Percentiles rank a stretch among this genome's conserved stretches.
phyloP scores from a whole-genome alignment of 176 grass and related monocot genomes.

The Themeda triandra region DNA sequence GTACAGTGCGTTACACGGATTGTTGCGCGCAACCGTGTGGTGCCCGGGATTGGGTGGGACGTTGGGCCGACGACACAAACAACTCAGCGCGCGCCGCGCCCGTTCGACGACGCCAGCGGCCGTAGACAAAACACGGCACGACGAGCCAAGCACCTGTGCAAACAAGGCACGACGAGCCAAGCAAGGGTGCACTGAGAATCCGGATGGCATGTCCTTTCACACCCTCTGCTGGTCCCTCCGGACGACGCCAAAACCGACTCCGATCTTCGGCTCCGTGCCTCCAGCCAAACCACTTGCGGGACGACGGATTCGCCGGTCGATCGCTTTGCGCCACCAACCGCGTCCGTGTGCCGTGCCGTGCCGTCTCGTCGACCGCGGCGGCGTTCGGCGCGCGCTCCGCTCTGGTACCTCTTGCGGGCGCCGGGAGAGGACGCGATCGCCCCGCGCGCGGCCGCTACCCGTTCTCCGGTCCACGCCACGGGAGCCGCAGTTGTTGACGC shows the following conservation, averaged over 20 bases:
- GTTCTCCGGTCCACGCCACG: not conserved
- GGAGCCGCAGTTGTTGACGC: constrained; percentile 16
- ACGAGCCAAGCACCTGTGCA: not conserved
- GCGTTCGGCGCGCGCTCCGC: not conserved
- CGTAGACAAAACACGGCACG: not conserved
- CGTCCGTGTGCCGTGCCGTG: not conserved
- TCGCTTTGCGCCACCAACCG: not conserved
- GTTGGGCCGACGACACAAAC: not conserved
- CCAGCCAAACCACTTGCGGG: not conserved
- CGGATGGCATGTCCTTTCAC: not conserved
- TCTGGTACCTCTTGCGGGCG: not conserved
- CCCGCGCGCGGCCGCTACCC: no score
- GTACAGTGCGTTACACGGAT: not conserved
- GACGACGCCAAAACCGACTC: not conserved
- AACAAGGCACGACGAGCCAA: no score
- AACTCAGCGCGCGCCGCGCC: not conserved
- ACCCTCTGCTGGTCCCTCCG: not conserved
- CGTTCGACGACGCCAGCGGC: not conserved
- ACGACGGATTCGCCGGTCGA: no score
- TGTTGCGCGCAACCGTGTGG: not conserved
- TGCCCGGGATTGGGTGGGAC: no score
- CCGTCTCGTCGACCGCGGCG: not conserved
- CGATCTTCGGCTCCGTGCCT: not conserved
- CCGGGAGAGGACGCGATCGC: not conserved
- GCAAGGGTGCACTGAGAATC: no score